Conservation (phyloP, 129 eudicot genomes). For the Helianthus tuberosus region DNA sequence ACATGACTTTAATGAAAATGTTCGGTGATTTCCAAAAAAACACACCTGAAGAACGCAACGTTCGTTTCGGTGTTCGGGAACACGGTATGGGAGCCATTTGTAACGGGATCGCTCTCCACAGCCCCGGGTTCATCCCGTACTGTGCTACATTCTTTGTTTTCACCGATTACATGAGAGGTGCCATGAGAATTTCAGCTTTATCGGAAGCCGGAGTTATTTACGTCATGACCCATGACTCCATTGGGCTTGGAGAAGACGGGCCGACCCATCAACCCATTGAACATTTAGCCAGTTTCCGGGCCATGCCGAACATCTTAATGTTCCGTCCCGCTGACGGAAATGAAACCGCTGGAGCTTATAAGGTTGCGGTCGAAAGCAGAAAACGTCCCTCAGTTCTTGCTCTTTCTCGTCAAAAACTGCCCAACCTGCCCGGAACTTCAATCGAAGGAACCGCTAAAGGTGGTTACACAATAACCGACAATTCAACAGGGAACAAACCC, state of each 20-base stretch:
- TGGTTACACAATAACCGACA: constrained; percentile 76
- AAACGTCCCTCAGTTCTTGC: constrained; percentile 90
- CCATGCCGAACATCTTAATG: constrained; percentile 95
- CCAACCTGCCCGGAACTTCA: constrained; percentile 84
- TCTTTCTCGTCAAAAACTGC: constrained; percentile 90
- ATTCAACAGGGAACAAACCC: constrained; percentile 83
- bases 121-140: constrained; percentile 87
- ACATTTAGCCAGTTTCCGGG: constrained; percentile 94
- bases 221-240: no score
- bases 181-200: constrained; percentile 87
- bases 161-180: constrained; percentile 98
- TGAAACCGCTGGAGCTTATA: constrained; percentile 93
- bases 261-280: constrained; percentile 98
- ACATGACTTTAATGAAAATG: constrained; percentile 92
- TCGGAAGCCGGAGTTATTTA: constrained; percentile 88
- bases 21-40: constrained; percentile 92
- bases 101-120: constrained; percentile 92
- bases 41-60: constrained; percentile 93
- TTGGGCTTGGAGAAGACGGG: no score
- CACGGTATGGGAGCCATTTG: constrained; percentile 97
- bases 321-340: constrained; percentile 97
- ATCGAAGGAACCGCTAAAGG: constrained; percentile 88
- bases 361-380: constrained; percentile 72
- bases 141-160: constrained; percentile 97
- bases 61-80: constrained; percentile 91